Base-by-base conservation (phyloP, 352 stramenopile genomes). In the Globisporangium viniferum region DNA sequence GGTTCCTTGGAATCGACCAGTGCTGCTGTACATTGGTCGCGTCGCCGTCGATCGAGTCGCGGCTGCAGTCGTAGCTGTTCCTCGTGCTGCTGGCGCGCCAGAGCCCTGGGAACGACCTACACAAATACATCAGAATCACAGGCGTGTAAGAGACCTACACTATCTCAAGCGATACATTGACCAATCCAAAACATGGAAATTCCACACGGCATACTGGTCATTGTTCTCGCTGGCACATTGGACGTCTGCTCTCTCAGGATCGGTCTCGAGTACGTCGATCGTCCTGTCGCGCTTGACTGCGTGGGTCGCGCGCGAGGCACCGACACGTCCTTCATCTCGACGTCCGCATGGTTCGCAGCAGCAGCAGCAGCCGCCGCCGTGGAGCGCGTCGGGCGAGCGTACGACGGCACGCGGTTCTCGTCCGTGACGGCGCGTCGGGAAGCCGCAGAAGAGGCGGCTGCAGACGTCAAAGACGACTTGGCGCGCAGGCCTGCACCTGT, bases 401-500 rank as follows among this genome's bases (percentile, higher is more conserved):
- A 72, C 59, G 67, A 67, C 53, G 67, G 67, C 55, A 72, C 61
- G 36, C 67, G 60, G 35, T 72, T 72, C 44, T 70, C 65, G 65
- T 70, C 65, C 24, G 57, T 64, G 48, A 64, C 58, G 24, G 46
- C 49, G 24, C 57, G 58, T 27, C 65, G 39, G 4, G 55, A 36
- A 1, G 31, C 27, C 27, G 59, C 59, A 29, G 59, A 2, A 14
- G 41, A 12, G 10, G n/a, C 18, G 9, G 41, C 41, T 41, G 59
- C 22, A 20, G 60, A 20, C 3, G 29, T 35, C 29, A 56, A 35
- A 29, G 60, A 49, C 29, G 60, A 22, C 29, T 66, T 66, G 60
- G 56, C 33, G 33, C 60, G 60, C 60, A 66, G 10, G 0, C 31
- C 14, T 51, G 49, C 51, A 18, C 22, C 36, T 9, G 29, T 31